Percentiles rank a stretch among this genome's conserved stretches.
Conservation (phyloP, 371 early-diverging fungal species). For the Mucor sp. region DNA sequence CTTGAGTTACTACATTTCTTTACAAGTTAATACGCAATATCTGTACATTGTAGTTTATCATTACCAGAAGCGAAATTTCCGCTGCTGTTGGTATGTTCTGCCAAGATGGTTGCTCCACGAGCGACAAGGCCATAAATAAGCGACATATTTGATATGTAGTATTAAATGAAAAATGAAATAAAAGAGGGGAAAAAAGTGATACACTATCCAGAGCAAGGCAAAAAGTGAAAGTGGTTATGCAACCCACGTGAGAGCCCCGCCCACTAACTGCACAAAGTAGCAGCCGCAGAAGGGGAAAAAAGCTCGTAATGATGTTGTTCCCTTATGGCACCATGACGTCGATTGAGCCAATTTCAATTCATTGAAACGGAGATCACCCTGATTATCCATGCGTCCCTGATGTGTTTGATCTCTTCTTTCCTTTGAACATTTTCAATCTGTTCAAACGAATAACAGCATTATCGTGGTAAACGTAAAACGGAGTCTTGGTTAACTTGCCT, state of each 20-base stretch:
- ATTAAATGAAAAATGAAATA: not conserved
- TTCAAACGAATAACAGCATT: no score
- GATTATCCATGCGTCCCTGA: not conserved
- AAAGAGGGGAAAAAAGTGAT: slow-evolving; percentile 4
- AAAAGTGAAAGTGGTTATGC: not conserved
- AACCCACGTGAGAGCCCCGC: slow-evolving; percentile 2
- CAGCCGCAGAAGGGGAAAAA: not conserved
- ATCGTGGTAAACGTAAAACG: no score
- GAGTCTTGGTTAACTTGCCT: no score
- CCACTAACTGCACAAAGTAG: not conserved
- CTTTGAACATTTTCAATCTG: no score
- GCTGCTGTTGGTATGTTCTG: slow-evolving; percentile 77
- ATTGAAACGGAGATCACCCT: not conserved
- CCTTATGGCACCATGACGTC: not conserved
- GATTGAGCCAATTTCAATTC: not conserved
- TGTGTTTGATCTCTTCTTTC: not conserved
- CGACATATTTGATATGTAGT: slow-evolving; percentile 46
- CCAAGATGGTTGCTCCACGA: slow-evolving; percentile 69
- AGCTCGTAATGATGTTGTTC: not conserved
- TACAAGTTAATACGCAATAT: slow-evolving; percentile 6
- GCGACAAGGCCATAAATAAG: slow-evolving; percentile 79
- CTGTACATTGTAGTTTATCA: not conserved
- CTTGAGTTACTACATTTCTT: slow-evolving; percentile 68
- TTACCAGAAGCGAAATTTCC: slow-evolving; percentile 72
- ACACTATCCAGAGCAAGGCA: not conserved